phyloP scores from a whole-genome alignment of 2,329 filamentous ascomycete genomes.

The Ascochyta koolunga region DNA sequence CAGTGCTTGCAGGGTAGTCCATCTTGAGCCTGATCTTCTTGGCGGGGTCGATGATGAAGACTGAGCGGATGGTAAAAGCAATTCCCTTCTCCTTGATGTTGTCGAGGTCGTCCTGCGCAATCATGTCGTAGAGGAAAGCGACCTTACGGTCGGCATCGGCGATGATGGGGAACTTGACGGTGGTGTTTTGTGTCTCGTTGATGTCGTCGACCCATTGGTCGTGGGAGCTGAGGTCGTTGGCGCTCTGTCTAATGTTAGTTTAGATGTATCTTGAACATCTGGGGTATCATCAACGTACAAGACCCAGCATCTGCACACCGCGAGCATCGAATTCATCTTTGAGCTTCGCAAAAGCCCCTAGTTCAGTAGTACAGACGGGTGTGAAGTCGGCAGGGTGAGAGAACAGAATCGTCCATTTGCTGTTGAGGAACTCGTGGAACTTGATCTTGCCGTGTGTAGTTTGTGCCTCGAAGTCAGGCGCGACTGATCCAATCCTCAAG shows the following conservation, averaged over 20 bases:
- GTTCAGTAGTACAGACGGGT: constrained; percentile 93
- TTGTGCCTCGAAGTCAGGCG: constrained; percentile 84
- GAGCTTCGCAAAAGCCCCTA: constrained; percentile 89
- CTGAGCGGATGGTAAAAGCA: constrained; percentile 91
- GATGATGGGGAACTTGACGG: constrained; percentile 58
- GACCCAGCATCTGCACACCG: constrained; percentile 87
- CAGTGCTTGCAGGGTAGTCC: constrained; percentile 89
- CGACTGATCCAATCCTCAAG: constrained; percentile 52
- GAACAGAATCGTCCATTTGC: constrained; percentile 83
- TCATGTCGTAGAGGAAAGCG: constrained; percentile 58
- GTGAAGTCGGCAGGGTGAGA: constrained; percentile 89
- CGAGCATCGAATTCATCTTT: constrained; percentile 87
- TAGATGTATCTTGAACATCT: not conserved
- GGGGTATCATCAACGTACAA: constrained; percentile 53
- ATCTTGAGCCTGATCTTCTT: constrained; percentile 94
- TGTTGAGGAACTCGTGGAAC: constrained; percentile 68
- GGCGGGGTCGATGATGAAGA: constrained; percentile 91
- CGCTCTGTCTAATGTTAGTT: constrained; percentile 53
- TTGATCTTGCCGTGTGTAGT: constrained; percentile 79
- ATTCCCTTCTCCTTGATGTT: constrained; percentile 64
- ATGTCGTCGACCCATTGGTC: constrained; percentile 87
- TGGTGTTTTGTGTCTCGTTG: constrained; percentile 54
- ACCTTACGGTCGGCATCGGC: constrained; percentile 57
- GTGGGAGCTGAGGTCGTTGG: constrained; percentile 85
- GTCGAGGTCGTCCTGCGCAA: constrained; percentile 61